Conservation (phyloP, 148 eudicot species). For the Pouteria glomerata region DNA sequence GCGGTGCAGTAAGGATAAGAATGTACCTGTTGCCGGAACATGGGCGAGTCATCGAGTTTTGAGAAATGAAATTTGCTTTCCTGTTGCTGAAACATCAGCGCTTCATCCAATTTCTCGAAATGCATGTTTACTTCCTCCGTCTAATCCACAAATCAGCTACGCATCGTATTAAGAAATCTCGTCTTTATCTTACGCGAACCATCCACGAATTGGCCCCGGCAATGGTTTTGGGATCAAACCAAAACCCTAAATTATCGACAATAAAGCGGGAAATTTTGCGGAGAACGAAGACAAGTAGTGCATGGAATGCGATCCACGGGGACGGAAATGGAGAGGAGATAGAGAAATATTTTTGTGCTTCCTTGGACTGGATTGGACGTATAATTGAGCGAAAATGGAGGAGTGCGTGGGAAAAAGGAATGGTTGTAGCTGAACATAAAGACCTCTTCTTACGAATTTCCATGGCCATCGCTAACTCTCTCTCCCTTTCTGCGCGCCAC, state of each 20-base stretch:
- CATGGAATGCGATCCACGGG: not conserved
- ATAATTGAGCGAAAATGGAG: slow-evolving; percentile 8
- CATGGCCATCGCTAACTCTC: slow-evolving; percentile 12
- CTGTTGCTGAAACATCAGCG: slow-evolving; percentile 15
- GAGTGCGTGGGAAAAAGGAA: too few relatives aligned
- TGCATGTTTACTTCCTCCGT: slow-evolving; percentile 4
- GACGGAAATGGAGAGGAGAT: not conserved
- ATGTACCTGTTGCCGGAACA: slow-evolving; percentile 26
- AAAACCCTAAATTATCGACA: too few relatives aligned
- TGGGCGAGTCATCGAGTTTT: slow-evolving; percentile 21
- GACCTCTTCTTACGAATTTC: slow-evolving; percentile 3
- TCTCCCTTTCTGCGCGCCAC: too few relatives aligned
- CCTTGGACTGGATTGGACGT: too few relatives aligned
- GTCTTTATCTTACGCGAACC: not conserved
- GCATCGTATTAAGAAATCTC: not conserved
- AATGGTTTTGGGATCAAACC: too few relatives aligned
- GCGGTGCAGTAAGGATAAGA: too few relatives aligned
- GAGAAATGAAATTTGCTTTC: slow-evolving; percentile 13
- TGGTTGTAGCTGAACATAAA: not conserved
- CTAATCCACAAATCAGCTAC: not conserved
- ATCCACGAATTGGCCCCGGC: not conserved
- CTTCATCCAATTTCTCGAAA: not conserved
- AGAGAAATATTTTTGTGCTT: too few relatives aligned
- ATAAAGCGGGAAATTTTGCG: too few relatives aligned
- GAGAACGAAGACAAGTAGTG: too few relatives aligned